Conservation (phyloP, 805 yeast genomes). For the Candida berthetii region DNA sequence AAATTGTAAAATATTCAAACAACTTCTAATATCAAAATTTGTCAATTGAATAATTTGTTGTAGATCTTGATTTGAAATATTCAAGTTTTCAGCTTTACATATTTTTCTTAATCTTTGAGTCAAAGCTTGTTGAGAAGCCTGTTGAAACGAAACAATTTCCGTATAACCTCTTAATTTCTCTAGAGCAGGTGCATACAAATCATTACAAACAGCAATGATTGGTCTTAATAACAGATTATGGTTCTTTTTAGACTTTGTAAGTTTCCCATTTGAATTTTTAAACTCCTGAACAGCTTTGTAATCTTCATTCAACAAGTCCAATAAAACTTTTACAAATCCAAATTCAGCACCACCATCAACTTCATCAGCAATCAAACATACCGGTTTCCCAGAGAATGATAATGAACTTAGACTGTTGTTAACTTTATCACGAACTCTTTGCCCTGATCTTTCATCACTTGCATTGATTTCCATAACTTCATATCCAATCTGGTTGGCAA, state of each 20-base stretch:
- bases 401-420: constrained; percentile 58
- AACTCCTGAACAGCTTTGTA: constrained; percentile 37
- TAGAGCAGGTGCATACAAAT: constrained; percentile 67
- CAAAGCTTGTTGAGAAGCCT: constrained; percentile 43
- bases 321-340: constrained; percentile 50
- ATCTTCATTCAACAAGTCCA: constrained; percentile 59
- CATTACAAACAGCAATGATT: constrained; percentile 89
- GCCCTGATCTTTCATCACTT: constrained; percentile 66
- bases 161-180: constrained; percentile 69
- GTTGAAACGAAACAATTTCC: constrained; percentile 63
- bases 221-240: constrained; percentile 62
- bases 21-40: constrained; percentile 81
- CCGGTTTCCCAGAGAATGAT: constrained; percentile 66
- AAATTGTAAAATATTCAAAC: constrained; percentile 81
- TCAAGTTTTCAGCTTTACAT: constrained; percentile 48
- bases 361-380: constrained; percentile 84
- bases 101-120: constrained; percentile 42
- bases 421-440: constrained; percentile 46
- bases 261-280: constrained; percentile 14
- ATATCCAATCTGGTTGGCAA: constrained; percentile 79
- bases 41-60: constrained; percentile 63
- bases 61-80: constrained; percentile 41
- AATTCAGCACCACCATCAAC: constrained; percentile 73
- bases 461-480: constrained; percentile 83
- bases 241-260: constrained; percentile 23